Evolutionary conservation across 306 rosid genomes (phyloP).

Genomic region (Chamaecrista fasciculata): DNA sequence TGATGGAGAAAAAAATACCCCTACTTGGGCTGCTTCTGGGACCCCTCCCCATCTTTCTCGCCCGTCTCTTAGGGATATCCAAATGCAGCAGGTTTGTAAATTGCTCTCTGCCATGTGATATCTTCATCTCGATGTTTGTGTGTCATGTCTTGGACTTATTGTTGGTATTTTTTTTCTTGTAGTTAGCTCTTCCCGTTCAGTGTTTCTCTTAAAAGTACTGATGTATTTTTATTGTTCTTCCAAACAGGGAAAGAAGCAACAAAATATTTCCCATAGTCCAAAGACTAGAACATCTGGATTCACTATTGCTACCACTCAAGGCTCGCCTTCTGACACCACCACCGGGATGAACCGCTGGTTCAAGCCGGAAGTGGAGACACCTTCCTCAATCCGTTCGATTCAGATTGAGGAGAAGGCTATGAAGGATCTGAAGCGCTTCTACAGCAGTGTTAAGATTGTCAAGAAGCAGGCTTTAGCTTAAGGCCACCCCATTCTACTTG

Average conservation of each 20-base stretch:
- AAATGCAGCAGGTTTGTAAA: conserved; percentile 77
- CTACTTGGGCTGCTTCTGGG: conserved; percentile 87
- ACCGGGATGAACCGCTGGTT: conserved; percentile 79
- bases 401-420: conserved; percentile 98
- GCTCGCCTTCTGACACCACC: conserved; percentile 83
- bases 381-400: conserved; percentile 90
- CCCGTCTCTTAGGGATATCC: conserved; percentile 89
- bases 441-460: conserved; percentile 77
- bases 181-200: neutral
- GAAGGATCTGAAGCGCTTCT: conserved; percentile 95
- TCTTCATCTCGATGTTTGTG: neutral
- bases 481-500: conserved; percentile 11
- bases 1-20: conserved; percentile 75
- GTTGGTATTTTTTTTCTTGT: neutral
- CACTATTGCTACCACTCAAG: conserved; percentile 57
- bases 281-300: conserved; percentile 75
- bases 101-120: conserved; percentile 19
- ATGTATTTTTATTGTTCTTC: conserved; percentile 10
- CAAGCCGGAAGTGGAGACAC: conserved; percentile 74
- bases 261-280: conserved; percentile 69
- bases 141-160: too few species aligned
- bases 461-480: conserved; percentile 42
- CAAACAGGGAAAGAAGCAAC: conserved; percentile 69
- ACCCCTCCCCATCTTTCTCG: conserved; percentile 75
- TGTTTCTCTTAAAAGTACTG: neutral